Conservation (phyloP, 805 yeast species). For the Citeromyces matritensis region DNA sequence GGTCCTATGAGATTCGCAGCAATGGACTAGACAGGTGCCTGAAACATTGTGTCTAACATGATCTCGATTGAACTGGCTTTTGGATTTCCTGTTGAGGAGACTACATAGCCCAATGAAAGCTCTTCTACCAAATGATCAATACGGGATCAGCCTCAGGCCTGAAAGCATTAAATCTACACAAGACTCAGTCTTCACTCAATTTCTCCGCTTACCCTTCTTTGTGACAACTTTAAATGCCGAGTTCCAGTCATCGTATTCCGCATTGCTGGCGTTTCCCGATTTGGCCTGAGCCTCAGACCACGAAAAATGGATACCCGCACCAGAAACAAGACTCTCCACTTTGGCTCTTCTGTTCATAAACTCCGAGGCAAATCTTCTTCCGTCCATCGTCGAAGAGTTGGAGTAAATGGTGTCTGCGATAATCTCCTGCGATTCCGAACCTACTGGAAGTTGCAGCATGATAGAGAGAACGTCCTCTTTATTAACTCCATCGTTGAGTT, state of each 20-base stretch:
- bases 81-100: too few species aligned
- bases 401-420: conserved; percentile 88
- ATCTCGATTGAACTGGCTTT: too few species aligned
- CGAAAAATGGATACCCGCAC: conserved; percentile 25
- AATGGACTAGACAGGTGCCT: too few species aligned
- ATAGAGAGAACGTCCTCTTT: conserved; percentile 68
- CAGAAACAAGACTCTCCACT: conserved; percentile 45
- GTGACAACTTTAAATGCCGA: conserved; percentile 38
- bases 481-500: conserved; percentile 62
- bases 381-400: conserved; percentile 83
- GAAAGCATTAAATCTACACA: neutral
- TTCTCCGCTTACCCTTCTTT: conserved; percentile 35
- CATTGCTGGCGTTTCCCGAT: conserved; percentile 5
- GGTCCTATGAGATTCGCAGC: too few species aligned
- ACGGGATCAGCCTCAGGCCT: too few species aligned
- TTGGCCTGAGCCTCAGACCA: conserved; percentile 54
- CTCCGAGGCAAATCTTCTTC: conserved; percentile 85
- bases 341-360: conserved; percentile 63
- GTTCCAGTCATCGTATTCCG: conserved; percentile 38
- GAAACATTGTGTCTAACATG: too few species aligned
- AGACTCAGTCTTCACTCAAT: neutral
- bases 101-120: too few species aligned
- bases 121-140: too few species aligned
- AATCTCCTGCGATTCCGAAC: conserved; percentile 63
- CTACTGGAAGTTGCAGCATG: conserved; percentile 49